These are phyloP conservation scores for Ajuga reptans DNA, from an alignment of 305 asterid species.

Conservation along the genomic window DNA sequence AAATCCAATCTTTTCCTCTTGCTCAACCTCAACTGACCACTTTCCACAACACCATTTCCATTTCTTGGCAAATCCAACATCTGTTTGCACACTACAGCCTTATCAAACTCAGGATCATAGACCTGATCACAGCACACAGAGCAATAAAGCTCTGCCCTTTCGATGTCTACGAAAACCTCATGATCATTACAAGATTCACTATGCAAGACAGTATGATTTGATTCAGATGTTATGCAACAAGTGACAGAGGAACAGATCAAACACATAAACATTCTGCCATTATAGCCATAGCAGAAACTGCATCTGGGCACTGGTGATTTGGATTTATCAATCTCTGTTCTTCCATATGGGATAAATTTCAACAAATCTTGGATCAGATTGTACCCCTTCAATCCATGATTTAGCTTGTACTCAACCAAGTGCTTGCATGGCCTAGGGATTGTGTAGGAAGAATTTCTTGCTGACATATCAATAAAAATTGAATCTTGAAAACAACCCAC, in stretches of 20 bases:
- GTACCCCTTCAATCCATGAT: conserved; percentile 41
- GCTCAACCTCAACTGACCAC: conserved; percentile 38
- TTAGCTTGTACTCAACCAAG: conserved; percentile 53
- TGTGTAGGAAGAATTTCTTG: conserved; percentile 35
- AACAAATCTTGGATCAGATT: conserved; percentile 40
- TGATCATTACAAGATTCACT: conserved; percentile 42
- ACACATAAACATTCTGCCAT: conserved; percentile 51
- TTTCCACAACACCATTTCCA: conserved; percentile 28
- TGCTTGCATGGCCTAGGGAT: conserved; percentile 53
- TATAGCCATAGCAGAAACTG: conserved; percentile 40
- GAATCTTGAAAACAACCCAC: conserved; percentile 21
- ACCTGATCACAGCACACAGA: conserved; percentile 59
- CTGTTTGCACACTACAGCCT: conserved; percentile 34
- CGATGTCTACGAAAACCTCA: conserved; percentile 52
- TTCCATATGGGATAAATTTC: conserved; percentile 48
- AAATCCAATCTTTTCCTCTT: conserved; percentile 70
- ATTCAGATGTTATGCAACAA: conserved; percentile 35
- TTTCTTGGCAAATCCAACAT: conserved; percentile 31
- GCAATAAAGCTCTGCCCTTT: conserved; percentile 64
- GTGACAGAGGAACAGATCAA: conserved; percentile 60
- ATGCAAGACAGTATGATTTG: conserved; percentile 46
- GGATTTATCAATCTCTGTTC: conserved; percentile 35
- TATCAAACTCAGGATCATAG: conserved; percentile 66
- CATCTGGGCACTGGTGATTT: conserved; percentile 42
- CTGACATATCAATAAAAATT: conserved; percentile 34